These are phyloP conservation scores for Stramenopiles sp. DNA, from an alignment of 352 stramenopile genomes.

Conservation along the genomic window DNA sequence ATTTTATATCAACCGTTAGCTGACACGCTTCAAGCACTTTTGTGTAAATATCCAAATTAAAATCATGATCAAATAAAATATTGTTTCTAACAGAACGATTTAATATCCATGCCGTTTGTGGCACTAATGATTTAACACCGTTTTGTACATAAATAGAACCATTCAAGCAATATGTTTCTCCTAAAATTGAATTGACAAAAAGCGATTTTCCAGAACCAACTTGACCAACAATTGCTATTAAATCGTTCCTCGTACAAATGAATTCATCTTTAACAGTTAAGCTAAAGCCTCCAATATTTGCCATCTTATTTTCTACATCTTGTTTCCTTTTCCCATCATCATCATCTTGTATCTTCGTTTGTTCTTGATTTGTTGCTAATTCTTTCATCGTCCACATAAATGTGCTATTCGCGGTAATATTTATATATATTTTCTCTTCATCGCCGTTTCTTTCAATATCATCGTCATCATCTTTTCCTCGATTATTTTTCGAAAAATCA, in stretches of 20 bases:
- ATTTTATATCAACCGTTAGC: too few relatives aligned
- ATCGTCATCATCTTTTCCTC: background rate
- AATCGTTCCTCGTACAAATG: too few relatives aligned
- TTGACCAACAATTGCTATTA: slow-evolving; percentile 74
- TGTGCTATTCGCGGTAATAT: background rate
- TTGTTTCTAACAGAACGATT: too few relatives aligned
- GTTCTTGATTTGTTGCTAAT: too few relatives aligned
- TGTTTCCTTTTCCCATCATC: background rate
- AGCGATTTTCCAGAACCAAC: slow-evolving; percentile 87
- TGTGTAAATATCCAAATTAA: too few relatives aligned
- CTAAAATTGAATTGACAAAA: slow-evolving; percentile 70
- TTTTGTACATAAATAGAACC: too few relatives aligned
- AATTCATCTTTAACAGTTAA: background rate
- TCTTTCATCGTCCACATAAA: background rate
- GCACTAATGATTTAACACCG: too few relatives aligned
- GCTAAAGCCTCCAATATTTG: background rate
- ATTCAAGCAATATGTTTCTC: too few relatives aligned
- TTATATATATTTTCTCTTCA: background rate
- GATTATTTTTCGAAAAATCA: too few relatives aligned
- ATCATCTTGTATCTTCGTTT: background rate
- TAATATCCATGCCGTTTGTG: too few relatives aligned
- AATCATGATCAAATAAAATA: too few relatives aligned
- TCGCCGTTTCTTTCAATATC: background rate
- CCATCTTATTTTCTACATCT: background rate
- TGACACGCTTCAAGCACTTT: too few relatives aligned